phyloP scores from a whole-genome alignment of 2,329 filamentous ascomycete genomes.

The Paracorniculantispora psalliotae region DNA sequence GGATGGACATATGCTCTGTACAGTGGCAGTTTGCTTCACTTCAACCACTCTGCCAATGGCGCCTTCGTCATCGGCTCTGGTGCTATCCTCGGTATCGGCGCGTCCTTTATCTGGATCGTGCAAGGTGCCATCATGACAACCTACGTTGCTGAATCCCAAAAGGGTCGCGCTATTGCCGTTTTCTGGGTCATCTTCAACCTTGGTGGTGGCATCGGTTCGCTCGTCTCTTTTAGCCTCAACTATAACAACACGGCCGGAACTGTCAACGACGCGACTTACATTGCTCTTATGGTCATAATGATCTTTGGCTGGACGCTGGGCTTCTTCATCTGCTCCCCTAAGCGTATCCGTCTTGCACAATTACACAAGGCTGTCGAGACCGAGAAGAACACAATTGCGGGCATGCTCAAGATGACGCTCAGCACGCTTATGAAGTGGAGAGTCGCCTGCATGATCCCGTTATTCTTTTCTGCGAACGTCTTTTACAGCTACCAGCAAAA shows the following conservation, averaged over 20 bases:
- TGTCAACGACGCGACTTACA: conserved; percentile 46
- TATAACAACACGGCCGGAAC: conserved; percentile 35
- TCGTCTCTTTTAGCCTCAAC: conserved; percentile 41
- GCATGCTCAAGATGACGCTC: conserved; percentile 32
- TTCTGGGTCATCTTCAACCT: conserved; percentile 45
- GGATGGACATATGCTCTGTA: conserved; percentile 43
- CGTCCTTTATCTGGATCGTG: conserved; percentile 41
- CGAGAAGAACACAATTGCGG: conserved; percentile 34
- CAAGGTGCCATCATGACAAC: conserved; percentile 46
- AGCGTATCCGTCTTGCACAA: conserved; percentile 34
- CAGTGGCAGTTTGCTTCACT: conserved; percentile 38
- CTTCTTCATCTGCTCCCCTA: conserved; percentile 43
- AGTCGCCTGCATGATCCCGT: conserved; percentile 43
- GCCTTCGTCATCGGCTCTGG: conserved; percentile 40
- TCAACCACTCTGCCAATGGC: conserved; percentile 35
- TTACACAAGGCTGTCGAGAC: conserved; percentile 32
- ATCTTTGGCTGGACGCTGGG: conserved; percentile 43
- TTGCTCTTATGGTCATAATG: conserved; percentile 45
- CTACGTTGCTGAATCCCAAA: conserved; percentile 37
- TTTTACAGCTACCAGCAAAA: conserved; percentile 56
- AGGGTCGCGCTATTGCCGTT: conserved; percentile 36
- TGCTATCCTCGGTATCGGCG: conserved; percentile 40
- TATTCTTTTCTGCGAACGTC: conserved; percentile 52
- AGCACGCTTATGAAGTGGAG: conserved; percentile 38
- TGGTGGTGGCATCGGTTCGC: conserved; percentile 38